Evolutionary conservation across 139 green algal genomes (phyloP), one percentile per base, ranked within the genome.

Genomic region (Diplosphaera chodatii): DNA sequence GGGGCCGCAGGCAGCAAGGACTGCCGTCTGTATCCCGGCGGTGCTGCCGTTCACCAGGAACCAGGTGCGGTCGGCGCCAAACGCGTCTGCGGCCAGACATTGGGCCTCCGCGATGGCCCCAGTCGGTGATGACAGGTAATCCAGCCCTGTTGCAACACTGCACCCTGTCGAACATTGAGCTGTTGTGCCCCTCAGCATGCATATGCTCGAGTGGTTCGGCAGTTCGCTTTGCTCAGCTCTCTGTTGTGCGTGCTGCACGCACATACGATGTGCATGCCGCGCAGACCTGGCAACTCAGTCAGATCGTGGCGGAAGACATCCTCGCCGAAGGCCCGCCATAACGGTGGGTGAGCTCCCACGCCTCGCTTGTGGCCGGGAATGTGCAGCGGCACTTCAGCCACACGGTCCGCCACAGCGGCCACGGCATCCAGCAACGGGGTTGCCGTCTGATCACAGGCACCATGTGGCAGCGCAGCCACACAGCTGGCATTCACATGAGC

Each of bases 31-130:
- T n/a, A 78, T 67, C 16, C 64, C 64, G 0, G 63, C 81, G 0
- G 83, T 96, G 74, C 80, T 89, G 69, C 94, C 94, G 73, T 98
- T 98, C 31, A 98, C 94, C 32, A 98, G 78, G 56, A 97, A 95
- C 76, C 81, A 96, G 16, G 91, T 94, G 31, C 70, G 32, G 2
- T 88, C 81, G 0, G 91, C 85, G 22, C 89, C 90, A 84, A 94
- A 96, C 3, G 79, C 64, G 6, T 23, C 25, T 25, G 90, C 88
- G 28, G 92, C 92, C 22, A 87, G 41, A 8, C 74, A 32, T 78
- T 97, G 92, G 0, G 93, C 87, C 28, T 88, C 77, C 22, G 23
- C 15, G 56, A 98, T 97, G 40, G 78, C 71, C 1, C 89, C 92
- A 4, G 62, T 83, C 20, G 93, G 88, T 0, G 76, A 78, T 40